Percentiles rank a stretch among this genome's conserved stretches.
These are phyloP conservation scores for Pseudevernia furfuracea DNA, from an alignment of 495 filamentous ascomycete genomes.

Conservation along the genomic window DNA sequence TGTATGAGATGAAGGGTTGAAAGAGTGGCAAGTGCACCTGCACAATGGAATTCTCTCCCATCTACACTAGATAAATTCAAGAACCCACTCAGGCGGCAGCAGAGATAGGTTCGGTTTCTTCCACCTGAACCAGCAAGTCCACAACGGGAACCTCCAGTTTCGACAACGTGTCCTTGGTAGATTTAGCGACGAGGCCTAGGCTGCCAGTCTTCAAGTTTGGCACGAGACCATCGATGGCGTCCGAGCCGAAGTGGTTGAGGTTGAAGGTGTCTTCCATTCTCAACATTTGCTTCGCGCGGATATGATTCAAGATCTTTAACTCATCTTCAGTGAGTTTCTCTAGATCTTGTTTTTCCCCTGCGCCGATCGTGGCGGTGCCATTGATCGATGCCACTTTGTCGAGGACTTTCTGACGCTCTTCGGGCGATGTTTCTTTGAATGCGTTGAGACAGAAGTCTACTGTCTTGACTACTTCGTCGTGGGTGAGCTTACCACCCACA, in stretches of 20 bases:
- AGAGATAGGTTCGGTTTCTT: not conserved
- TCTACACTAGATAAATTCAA: not conserved
- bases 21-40: too few relatives aligned
- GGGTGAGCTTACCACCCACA: conserved; percentile 30
- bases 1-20: too few relatives aligned
- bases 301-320: conserved; percentile 28
- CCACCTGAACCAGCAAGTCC: not conserved
- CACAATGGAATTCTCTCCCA: too few relatives aligned
- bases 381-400: too few relatives aligned
- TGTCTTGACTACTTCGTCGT: conserved; percentile 32
- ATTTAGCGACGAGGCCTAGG: too few relatives aligned
- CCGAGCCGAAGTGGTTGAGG: conserved; percentile 31
- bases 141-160: not conserved
- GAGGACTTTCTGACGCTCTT: conserved; percentile 23
- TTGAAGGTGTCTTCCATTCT: conserved; percentile 31
- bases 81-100: conserved; percentile 4
- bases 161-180: not conserved
- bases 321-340: conserved; percentile 27
- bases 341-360: conserved; percentile 3
- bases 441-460: conserved; percentile 36
- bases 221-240: conserved; percentile 34
- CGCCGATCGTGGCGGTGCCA: too few relatives aligned
- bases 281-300: conserved; percentile 27
- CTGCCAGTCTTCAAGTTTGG: not conserved
- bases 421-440: conserved; percentile 23